Percentiles rank a stretch among this genome's conserved stretches.
Evolutionary conservation across 108 stramenopile species (phyloP).

Genomic region (Epipyxis sp.): DNA sequence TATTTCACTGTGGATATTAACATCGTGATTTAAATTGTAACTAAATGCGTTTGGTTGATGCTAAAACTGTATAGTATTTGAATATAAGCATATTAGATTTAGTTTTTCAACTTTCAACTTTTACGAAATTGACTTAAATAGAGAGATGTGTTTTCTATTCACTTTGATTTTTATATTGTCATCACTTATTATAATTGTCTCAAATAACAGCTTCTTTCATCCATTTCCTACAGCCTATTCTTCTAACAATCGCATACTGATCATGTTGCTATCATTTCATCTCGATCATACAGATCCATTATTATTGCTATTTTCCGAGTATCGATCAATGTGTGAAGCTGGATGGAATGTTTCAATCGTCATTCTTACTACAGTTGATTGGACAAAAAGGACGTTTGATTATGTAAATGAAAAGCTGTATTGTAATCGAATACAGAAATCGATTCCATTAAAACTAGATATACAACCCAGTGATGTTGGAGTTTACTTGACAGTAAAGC

Average conservation of each 20-base stretch:
- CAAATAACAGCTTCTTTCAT: too few species aligned
- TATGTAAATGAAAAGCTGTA: not conserved
- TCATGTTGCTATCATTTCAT: not conserved
- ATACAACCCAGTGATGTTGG: not conserved
- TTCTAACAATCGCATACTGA: not conserved
- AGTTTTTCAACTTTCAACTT: too few species aligned
- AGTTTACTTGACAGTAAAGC: not conserved
- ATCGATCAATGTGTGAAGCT: constrained; percentile 18
- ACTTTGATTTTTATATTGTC: too few species aligned
- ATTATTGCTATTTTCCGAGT: not conserved
- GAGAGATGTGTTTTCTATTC: too few species aligned
- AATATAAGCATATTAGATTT: too few species aligned
- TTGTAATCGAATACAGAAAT: not conserved
- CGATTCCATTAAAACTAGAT: not conserved
- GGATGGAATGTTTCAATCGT: constrained; percentile 10
- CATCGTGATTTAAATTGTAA: too few species aligned
- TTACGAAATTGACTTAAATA: too few species aligned
- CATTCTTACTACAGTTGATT: constrained; percentile 12
- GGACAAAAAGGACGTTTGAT: not conserved
- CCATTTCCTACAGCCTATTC: not conserved
- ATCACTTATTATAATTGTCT: too few species aligned
- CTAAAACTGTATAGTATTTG: too few species aligned
- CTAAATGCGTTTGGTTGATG: too few species aligned
- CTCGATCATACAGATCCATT: constrained; percentile 2
- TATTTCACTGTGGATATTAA: too few species aligned